phyloP scores from a whole-genome alignment of 345 rosid species.

The Gossypium arboreum region DNA sequence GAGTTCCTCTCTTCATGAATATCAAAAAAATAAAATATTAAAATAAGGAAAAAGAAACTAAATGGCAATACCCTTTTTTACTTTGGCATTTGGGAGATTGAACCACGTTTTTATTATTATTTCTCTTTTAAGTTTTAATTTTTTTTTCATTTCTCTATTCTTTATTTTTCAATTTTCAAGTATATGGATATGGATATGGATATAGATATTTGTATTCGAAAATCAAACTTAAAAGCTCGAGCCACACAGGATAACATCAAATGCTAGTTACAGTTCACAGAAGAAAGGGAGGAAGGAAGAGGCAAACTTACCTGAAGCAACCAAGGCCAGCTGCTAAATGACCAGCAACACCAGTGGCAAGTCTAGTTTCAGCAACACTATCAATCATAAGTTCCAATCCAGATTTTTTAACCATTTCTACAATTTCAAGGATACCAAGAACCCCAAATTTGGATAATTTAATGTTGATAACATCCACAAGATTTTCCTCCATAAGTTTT shows the following conservation, averaged over 20 bases:
- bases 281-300: background rate
- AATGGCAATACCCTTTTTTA: too few relatives aligned
- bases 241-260: background rate
- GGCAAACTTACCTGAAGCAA: conserved; percentile 13
- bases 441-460: conserved; percentile 20
- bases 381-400: conserved; percentile 16
- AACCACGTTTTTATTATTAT: too few relatives aligned
- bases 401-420: conserved; percentile 2
- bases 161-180: too few relatives aligned
- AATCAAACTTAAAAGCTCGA: background rate
- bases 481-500: conserved; percentile 9
- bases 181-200: background rate
- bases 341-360: conserved; percentile 21
- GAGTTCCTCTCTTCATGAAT: too few relatives aligned
- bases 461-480: conserved; percentile 20
- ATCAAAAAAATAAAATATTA: too few relatives aligned
- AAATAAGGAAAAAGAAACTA: too few relatives aligned
- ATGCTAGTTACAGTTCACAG: background rate
- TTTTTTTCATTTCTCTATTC: too few relatives aligned
- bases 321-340: conserved; percentile 19
- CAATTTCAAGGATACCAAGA: conserved; percentile 15
- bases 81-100: too few relatives aligned
- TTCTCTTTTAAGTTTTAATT: too few relatives aligned
- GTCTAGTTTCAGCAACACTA: conserved; percentile 16
- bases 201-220: background rate